phyloP scores from a whole-genome alignment of 805 yeast species.

The Candida loeiensis region DNA sequence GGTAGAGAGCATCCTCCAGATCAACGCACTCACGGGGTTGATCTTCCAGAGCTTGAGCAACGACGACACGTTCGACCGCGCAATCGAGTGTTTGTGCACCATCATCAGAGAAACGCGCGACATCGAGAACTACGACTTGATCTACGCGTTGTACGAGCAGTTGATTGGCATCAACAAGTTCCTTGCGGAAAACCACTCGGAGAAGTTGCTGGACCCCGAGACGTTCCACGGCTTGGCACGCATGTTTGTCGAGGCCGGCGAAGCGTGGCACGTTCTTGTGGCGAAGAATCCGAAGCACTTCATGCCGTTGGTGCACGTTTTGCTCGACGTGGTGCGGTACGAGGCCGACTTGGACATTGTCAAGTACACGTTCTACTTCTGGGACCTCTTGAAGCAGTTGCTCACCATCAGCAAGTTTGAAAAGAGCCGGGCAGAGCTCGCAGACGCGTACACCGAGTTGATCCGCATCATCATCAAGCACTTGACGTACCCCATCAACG shows the following conservation, averaged over 20 bases:
- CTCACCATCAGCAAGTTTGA: constrained; percentile 57
- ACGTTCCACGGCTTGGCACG: constrained; percentile 67
- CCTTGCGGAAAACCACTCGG: constrained; percentile 26
- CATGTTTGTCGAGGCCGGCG: constrained; percentile 88
- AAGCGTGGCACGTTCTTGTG: constrained; percentile 87
- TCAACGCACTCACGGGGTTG: constrained; percentile 61
- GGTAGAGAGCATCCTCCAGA: constrained; percentile 60
- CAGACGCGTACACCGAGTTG: constrained; percentile 55
- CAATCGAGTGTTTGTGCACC: constrained; percentile 82
- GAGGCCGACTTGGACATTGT: constrained; percentile 86
- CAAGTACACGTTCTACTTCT: constrained; percentile 86
- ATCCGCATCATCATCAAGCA: constrained; percentile 62
- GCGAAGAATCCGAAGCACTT: constrained; percentile 69
- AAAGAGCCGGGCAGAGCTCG: constrained; percentile 47
- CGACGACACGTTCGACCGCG: constrained; percentile 73
- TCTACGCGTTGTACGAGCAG: constrained; percentile 65
- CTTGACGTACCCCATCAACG: constrained; percentile 63
- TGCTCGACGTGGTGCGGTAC: constrained; percentile 66
- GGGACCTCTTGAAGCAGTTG: constrained; percentile 79
- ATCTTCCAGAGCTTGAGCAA: constrained; percentile 59
- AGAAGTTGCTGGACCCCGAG: constrained; percentile 58
- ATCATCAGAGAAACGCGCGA: constrained; percentile 81
- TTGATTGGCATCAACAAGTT: constrained; percentile 58
- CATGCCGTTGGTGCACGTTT: constrained; percentile 66
- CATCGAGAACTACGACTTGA: constrained; percentile 56